Evolutionary conservation across 2,329 filamentous ascomycete species (phyloP), one percentile per base, ranked within the genome.

Genomic region (Aspergillus viridinutans): DNA sequence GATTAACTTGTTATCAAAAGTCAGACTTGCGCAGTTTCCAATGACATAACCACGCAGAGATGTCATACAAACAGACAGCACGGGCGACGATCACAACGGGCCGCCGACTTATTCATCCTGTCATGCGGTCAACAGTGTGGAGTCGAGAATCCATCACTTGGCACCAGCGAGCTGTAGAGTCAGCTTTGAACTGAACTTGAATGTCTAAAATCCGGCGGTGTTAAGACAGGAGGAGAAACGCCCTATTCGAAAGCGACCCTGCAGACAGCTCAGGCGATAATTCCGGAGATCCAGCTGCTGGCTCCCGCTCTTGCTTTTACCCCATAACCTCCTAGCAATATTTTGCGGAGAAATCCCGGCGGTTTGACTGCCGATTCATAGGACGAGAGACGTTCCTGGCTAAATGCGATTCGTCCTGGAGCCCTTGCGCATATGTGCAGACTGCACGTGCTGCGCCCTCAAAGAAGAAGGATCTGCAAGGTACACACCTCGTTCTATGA

Each of bases 391-490:
- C 49, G 50, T 43, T 53, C 40, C 32, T 45, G 50, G 55, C 55
- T 57, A 57, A 57, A 57, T 57, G n/a, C 42, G 42, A 12, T 45
- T 20, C 8, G 20, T 20, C 17, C 17, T 9, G n/a, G 4, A 45
- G n/a, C n/a, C 20, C n/a, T n/a, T 45, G 21, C 28, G 32, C 23
- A 32, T 50, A 52, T 26, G 35, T 20, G 47, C 25, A 26, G 26
- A 7, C 23, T 21, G 32, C 55, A 53, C 45, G 12, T 6, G 17
- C 3, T 43, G 29, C 42, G 7, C 8, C 40, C 47, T 45, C n/a
- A n/a, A n/a, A 47, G 45, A 53, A 57, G 25, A 25, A 53, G 6
- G 55, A 53, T 57, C 50, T 35, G 45, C 55, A 53, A 50, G 45
- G 38, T 53, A 50, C 43, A 17, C 5, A 28, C 40, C 20, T 26